These are phyloP conservation scores for Aspergillus versicolor DNA, from an alignment of 2,329 filamentous ascomycete species.

Conservation along the genomic window DNA sequence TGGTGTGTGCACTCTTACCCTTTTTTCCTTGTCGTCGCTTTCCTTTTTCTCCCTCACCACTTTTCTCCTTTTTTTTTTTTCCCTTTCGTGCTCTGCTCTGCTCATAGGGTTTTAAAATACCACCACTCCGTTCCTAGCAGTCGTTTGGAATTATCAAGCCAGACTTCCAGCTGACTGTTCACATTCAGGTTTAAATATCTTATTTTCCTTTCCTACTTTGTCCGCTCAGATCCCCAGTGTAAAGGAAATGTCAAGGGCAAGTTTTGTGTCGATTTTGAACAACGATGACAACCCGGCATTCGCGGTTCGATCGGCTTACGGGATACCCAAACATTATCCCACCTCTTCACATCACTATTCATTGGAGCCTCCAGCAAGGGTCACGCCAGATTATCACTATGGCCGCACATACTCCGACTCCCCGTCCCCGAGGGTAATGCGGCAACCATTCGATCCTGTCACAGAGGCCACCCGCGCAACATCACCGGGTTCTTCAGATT, in stretches of 20 bases:
- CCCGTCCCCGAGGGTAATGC: conserved; percentile 25
- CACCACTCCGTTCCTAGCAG: background rate
- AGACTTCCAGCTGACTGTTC: conserved; percentile 1
- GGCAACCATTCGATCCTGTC: conserved; percentile 25
- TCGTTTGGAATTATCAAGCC: background rate
- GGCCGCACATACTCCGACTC: conserved; percentile 26
- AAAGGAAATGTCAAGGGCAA: conserved; percentile 34
- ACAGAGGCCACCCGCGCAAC: conserved; percentile 26
- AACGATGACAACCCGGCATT: conserved; percentile 50
- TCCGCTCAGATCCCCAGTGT: background rate
- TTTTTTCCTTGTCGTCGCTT: conserved; percentile 8
- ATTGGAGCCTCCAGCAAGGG: conserved; percentile 18
- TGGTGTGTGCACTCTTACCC: conserved; percentile 16
- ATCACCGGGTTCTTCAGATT: conserved; percentile 35
- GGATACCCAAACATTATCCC: conserved; percentile 22
- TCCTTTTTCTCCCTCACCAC: background rate
- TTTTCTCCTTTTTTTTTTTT: background rate
- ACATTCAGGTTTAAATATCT: background rate
- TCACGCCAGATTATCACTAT: conserved; percentile 20
- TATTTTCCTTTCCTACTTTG: conserved; percentile 7
- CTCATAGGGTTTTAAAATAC: conserved; percentile 1
- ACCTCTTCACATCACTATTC: conserved; percentile 23
- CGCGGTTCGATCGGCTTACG: conserved; percentile 38
- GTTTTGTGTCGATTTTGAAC: conserved; percentile 47
- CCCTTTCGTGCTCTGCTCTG: background rate